Percentiles rank a stretch among this genome's conserved stretches.
Conservation (phyloP, 108 stramenopile genomes). For the Fragilariopsis cylindrus region DNA sequence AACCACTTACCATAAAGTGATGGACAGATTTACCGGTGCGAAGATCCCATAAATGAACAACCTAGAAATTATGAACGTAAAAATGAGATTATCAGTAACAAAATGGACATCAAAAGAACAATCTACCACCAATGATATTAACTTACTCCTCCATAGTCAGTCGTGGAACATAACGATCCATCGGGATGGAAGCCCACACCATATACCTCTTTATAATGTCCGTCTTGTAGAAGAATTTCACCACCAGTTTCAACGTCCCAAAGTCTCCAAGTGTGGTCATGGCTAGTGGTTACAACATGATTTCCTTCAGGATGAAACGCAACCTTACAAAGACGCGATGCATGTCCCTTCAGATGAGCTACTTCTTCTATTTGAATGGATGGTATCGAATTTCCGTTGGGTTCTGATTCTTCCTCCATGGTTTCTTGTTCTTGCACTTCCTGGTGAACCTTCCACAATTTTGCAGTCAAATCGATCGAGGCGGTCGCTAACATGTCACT, state of each 20-base stretch:
- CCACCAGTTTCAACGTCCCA: constrained; percentile 95
- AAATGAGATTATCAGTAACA: too few relatives aligned
- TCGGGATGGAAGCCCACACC: constrained; percentile 95
- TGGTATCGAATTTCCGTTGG: constrained; percentile 16
- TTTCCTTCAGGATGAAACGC: constrained; percentile 92
- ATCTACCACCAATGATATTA: too few relatives aligned
- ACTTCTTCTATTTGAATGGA: constrained; percentile 53
- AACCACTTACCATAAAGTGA: constrained; percentile 48
- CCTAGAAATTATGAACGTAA: too few relatives aligned
- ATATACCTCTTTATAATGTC: constrained; percentile 90
- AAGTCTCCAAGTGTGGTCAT: constrained; percentile 97
- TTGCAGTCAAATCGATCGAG: constrained; percentile 85
- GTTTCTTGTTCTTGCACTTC: constrained; percentile 39
- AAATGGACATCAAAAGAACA: too few relatives aligned
- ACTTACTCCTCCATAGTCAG: constrained; percentile 88
- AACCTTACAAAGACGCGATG: constrained; percentile 85
- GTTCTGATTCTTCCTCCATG: constrained; percentile 20
- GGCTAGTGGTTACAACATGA: constrained; percentile 91
- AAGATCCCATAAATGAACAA: constrained; percentile 94
- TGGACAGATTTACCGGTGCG: constrained; percentile 87
- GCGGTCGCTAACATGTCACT: constrained; percentile 63
- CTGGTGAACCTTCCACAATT: constrained; percentile 58
- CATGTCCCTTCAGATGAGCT: constrained; percentile 85
- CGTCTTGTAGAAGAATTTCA: constrained; percentile 94
- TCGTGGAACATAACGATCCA: constrained; percentile 91